phyloP scores from a whole-genome alignment of 305 asterid genomes.

The Petunia hybrid region DNA sequence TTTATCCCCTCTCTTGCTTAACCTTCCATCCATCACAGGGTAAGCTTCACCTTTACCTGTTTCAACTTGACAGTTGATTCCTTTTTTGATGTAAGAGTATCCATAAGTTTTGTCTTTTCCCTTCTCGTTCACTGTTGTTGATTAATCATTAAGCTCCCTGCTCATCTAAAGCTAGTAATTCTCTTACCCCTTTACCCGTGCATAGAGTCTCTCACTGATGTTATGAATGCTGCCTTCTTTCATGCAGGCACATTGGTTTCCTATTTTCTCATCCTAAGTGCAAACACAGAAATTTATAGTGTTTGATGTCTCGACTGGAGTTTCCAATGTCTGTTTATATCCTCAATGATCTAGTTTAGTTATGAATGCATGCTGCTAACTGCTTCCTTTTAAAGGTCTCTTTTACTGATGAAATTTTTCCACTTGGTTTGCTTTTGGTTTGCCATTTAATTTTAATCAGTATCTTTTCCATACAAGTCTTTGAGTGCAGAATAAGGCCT shows the following conservation, averaged over 20 bases:
- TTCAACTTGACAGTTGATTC: neutral
- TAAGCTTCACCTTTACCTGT: conserved; percentile 57
- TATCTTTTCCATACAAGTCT: neutral
- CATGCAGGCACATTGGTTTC: neutral
- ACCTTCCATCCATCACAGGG: conserved; percentile 99
- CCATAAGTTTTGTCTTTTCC: neutral
- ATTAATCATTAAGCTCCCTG: neutral
- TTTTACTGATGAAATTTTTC: neutral
- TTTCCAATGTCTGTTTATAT: conserved; percentile 1
- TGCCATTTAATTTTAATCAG: neutral
- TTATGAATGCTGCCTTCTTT: conserved; percentile 25
- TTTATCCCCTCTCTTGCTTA: conserved; percentile 74
- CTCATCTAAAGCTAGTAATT: neutral
- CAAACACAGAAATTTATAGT: neutral
- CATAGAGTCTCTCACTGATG: neutral
- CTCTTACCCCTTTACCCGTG: neutral
- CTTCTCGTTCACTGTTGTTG: neutral
- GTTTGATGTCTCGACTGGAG: conserved; percentile 16
- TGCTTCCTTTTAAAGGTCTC: conserved; percentile 6
- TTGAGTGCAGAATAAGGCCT: neutral
- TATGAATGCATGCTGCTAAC: neutral
- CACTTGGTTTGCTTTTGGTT: neutral
- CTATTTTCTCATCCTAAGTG: conserved; percentile 1
- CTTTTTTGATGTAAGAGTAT: conserved; percentile 26
- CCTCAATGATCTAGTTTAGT: conserved; percentile 10